Percentiles rank a stretch among this genome's conserved stretches.
These are phyloP conservation scores for Phoma sp. DNA, from an alignment of 2,329 filamentous ascomycete species.

Conservation along the genomic window DNA sequence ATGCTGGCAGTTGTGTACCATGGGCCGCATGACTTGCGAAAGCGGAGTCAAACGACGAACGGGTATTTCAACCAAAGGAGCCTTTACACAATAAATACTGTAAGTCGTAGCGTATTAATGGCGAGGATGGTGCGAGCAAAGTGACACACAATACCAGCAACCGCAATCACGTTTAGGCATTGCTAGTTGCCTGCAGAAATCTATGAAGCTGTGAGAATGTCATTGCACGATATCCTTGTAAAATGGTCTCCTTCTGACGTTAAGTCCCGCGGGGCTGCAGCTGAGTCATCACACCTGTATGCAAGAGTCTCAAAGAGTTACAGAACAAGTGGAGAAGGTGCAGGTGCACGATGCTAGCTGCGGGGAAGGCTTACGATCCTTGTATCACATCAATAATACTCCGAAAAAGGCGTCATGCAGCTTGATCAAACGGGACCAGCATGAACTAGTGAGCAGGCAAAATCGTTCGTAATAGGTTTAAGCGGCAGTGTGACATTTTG, in stretches of 20 bases:
- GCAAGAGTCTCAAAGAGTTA: not conserved
- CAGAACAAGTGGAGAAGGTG: not conserved
- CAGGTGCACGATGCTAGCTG: not conserved
- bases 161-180: not conserved
- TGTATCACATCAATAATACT: not conserved
- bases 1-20: not conserved
- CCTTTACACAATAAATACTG: no score
- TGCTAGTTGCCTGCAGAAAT: not conserved
- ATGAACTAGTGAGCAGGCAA: not conserved
- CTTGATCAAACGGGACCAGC: not conserved
- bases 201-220: no score
- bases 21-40: not conserved
- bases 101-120: not conserved
- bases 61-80: not conserved
- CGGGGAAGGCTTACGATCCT: conserved; percentile 7
- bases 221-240: not conserved
- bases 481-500: not conserved
- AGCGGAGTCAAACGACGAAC: not conserved
- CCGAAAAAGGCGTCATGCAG: not conserved
- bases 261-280: no score
- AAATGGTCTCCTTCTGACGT: no score
- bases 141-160: not conserved
- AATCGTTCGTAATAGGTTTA: not conserved
- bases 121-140: no score
- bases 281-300: not conserved